Percentiles rank a stretch among this genome's conserved stretches.
Conservation (phyloP, 2,329 filamentous ascomycete species). For the Trichoderma arundinaceum region DNA sequence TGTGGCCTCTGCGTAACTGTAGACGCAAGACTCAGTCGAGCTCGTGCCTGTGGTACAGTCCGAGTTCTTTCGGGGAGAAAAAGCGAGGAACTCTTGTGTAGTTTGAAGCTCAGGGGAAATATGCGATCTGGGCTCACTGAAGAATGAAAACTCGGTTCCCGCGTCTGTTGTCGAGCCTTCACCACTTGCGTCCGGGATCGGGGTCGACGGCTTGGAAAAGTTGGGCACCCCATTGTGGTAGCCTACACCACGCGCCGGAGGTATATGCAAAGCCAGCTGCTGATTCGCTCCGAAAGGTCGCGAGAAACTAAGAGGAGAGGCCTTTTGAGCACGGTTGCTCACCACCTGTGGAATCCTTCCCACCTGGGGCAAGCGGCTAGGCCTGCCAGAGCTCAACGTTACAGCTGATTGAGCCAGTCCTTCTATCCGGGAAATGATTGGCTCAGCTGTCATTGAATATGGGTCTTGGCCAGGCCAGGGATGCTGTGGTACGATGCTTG, state of each 20-base stretch:
- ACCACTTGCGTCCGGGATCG: conserved; percentile 45
- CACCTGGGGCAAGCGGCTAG: conserved; percentile 75
- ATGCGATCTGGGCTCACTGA: conserved; percentile 41
- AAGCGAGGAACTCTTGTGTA: conserved; percentile 71
- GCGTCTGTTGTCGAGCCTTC: conserved; percentile 46
- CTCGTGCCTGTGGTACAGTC: conserved; percentile 56
- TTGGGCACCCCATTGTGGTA: conserved; percentile 58
- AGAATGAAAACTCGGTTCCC: conserved; percentile 42
- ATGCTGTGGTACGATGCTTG: conserved; percentile 1
- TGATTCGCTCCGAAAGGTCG: conserved; percentile 71
- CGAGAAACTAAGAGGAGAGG: conserved; percentile 81
- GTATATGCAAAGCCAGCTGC: conserved; percentile 44
- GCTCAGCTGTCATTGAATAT: background rate
- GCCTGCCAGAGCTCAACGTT: conserved; percentile 35
- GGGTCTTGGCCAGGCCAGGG: background rate
- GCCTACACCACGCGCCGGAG: conserved; percentile 39
- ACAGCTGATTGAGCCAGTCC: background rate
- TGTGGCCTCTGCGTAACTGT: conserved; percentile 66
- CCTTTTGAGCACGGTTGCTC: conserved; percentile 68
- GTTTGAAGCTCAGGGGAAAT: conserved; percentile 42
- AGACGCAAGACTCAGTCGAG: conserved; percentile 70
- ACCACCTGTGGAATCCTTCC: conserved; percentile 86
- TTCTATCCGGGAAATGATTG: conserved; percentile 3
- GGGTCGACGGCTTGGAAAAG: conserved; percentile 49
- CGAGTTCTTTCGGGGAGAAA: conserved; percentile 75